Evolutionary conservation across 148 eudicot species (phyloP).

Genomic region (Rhododendron simsii): DNA sequence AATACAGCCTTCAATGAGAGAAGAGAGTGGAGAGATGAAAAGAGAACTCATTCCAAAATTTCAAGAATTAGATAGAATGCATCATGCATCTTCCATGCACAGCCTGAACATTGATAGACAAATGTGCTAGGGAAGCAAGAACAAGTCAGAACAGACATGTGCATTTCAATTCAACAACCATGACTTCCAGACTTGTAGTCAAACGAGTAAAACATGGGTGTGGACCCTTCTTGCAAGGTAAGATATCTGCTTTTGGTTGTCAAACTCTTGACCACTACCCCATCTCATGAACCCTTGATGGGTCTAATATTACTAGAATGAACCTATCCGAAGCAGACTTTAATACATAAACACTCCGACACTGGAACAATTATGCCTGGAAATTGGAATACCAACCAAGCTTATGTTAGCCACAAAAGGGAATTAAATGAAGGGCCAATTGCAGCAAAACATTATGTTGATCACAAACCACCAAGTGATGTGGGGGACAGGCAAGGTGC

Average conservation of each 20-base stretch:
- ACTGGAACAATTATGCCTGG: not conserved
- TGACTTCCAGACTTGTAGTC: not conserved
- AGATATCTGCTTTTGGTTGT: not conserved
- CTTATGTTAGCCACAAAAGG: not conserved
- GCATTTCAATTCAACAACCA: not conserved
- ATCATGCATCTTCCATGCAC: not conserved
- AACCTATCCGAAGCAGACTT: not conserved
- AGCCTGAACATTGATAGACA: not conserved
- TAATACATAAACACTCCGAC: not conserved
- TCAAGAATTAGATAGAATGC: not conserved
- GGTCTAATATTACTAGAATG: not conserved
- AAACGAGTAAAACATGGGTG: too few relatives aligned
- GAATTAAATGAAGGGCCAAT: not conserved
- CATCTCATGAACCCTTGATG: not conserved
- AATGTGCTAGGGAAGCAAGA: not conserved
- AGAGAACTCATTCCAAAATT: conserved; percentile 1
- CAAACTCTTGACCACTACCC: not conserved
- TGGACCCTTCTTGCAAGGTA: not conserved
- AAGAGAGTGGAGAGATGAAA: not conserved
- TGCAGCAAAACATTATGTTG: not conserved
- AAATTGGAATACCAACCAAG: not conserved
- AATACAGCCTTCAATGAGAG: not conserved
- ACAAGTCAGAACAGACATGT: not conserved
- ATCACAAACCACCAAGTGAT: not conserved
- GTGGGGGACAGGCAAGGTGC: not conserved